phyloP scores from a whole-genome alignment of 1,139 yeast species.

The Suhomyces terraborum region DNA sequence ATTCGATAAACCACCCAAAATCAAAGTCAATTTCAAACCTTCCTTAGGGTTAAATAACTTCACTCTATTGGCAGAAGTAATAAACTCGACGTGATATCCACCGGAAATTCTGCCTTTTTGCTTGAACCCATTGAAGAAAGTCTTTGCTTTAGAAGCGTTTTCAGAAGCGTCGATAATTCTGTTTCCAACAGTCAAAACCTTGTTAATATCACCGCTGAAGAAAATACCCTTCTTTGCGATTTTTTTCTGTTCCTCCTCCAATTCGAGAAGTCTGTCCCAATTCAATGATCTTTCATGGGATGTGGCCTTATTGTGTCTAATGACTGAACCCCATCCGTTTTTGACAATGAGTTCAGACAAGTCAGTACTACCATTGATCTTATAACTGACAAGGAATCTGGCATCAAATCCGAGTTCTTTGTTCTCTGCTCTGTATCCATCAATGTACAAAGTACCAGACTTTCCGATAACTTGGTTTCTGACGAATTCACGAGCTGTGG shows the following conservation, averaged over 20 bases:
- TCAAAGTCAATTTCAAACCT: constrained; percentile 66
- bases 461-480: constrained; percentile 73
- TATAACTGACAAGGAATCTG: constrained; percentile 62
- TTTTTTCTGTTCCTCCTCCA: constrained; percentile 62
- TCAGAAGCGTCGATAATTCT: constrained; percentile 82
- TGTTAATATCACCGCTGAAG: constrained; percentile 47
- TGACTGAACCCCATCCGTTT: constrained; percentile 75
- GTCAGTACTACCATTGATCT: constrained; percentile 48
- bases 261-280: constrained; percentile 77
- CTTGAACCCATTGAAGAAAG: constrained; percentile 69
- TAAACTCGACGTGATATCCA: constrained; percentile 65
- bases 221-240: constrained; percentile 62
- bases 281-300: constrained; percentile 66
- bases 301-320: constrained; percentile 74
- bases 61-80: constrained; percentile 67
- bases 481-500: constrained; percentile 71
- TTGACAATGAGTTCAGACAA: constrained; percentile 63
- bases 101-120: constrained; percentile 66
- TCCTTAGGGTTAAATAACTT: constrained; percentile 71
- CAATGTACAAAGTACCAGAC: constrained; percentile 58
- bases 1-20: constrained; percentile 72
- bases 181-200: constrained; percentile 52
- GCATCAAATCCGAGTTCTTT: constrained; percentile 59
- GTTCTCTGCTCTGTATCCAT: constrained; percentile 65
- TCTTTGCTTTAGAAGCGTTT: constrained; percentile 67